Base-by-base conservation (phyloP, 139 green algal species). In the Chlamydomonas sp. region DNA sequence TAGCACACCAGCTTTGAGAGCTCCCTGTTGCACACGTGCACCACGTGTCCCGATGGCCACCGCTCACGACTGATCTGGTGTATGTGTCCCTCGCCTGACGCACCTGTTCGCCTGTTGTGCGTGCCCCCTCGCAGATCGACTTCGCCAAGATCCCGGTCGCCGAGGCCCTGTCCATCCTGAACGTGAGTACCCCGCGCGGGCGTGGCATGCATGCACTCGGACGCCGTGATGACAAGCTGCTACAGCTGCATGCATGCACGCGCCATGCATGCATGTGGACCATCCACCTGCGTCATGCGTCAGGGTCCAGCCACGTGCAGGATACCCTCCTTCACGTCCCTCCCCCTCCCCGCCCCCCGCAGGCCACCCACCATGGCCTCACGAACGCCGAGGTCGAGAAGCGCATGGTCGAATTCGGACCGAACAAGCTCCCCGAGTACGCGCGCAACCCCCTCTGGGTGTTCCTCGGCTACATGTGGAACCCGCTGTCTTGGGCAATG, bases 401-500 rank as follows among this genome's bases (percentile, higher is more conserved):
- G 64, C 77, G 87, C 5, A 71, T 94, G 13, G 39, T 70, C 0
- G 72, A 89, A 72, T 92, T 90, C 83, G 89, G 89, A 0, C 80
- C 77, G 54, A 95, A 95, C 76, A 90, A 87, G 73, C 73, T 95
- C 59, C 89, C 86, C 1, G 88, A 94, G 72, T 82, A 71, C 38
- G 80, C 48, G 0, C 69, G 80, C 33, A 94, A 88, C 65, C 64
- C 83, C 1, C 31, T 93, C 26, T 73, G 90, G 2, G 71, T 87
- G 13, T 89, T 89, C 54, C 62, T 89, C 22, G 68, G 81, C 28
- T 90, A 87, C 77, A 84, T 95, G 83, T 93, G 85, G 82, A 93
- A 93, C 82, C 89, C 89, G 0, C 76, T 95, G 66, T 87, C 81
- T 0, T 94, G 87, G 82, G 82, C 83, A n/a, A 95, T 95, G 86